A percentile compares a stretch with the other conserved stretches of the same genome.
Evolutionary conservation across 2,329 filamentous ascomycete species (phyloP).

Genomic region (Fusarium humuli): DNA sequence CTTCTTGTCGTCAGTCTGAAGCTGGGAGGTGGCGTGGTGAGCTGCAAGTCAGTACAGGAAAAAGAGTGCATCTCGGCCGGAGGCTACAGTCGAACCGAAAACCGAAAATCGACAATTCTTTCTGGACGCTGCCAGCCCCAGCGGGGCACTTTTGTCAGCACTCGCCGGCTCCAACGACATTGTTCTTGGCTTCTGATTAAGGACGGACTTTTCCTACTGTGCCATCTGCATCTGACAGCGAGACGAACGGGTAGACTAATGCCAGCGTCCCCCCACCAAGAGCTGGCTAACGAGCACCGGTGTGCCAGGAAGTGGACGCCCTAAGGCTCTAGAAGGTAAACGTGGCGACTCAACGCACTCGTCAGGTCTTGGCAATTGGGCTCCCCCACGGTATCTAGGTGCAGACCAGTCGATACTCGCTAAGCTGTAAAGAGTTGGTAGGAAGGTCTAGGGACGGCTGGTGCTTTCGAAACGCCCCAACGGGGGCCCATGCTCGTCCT

Average conservation of each 20-base stretch:
- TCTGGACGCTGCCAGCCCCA: conserved; percentile 1
- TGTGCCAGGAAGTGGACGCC: conserved; percentile 38
- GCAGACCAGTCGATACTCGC: conserved; percentile 34
- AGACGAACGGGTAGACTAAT: conserved; percentile 52
- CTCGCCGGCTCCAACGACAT: conserved; percentile 24
- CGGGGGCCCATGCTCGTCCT: conserved; percentile 45
- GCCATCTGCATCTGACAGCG: conserved; percentile 47
- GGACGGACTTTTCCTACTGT: conserved; percentile 30
- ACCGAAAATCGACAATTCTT: conserved; percentile 19
- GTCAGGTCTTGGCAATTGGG: conserved; percentile 38
- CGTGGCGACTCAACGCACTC: conserved; percentile 42
- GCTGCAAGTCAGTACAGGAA: conserved; percentile 11
- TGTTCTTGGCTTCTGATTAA: conserved; percentile 15
- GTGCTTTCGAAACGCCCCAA: conserved; percentile 49
- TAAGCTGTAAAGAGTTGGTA: conserved; percentile 37
- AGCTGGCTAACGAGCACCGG: conserved; percentile 44
- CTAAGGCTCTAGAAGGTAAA: conserved; percentile 39
- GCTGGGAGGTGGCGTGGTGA: conserved; percentile 9
- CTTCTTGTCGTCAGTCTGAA: conserved; percentile 8
- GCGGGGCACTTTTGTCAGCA: conserved; percentile 41
- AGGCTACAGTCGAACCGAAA: conserved; percentile 25
- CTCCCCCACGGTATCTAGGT: conserved; percentile 37
- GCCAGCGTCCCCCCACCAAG: conserved; percentile 46
- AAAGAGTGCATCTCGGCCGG: conserved; percentile 32
- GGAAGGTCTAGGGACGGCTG: conserved; percentile 35